A percentile compares a stretch with the other conserved stretches of the same genome.
phyloP scores from a whole-genome alignment of 352 stramenopile genomes.

The Blastocystis sp. region DNA sequence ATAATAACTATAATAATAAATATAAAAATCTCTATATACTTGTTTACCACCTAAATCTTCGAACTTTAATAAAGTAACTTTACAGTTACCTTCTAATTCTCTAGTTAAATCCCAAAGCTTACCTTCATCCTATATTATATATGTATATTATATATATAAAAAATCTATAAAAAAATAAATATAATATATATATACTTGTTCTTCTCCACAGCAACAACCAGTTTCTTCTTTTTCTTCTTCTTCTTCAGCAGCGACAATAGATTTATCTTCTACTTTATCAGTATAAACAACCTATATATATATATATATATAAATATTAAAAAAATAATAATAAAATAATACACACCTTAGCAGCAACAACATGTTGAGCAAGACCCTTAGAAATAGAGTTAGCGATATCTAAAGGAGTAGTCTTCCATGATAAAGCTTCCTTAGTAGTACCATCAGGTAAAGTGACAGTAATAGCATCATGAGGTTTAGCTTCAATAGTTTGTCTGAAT shows the following conservation, averaged over 20 bases:
- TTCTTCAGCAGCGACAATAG: slow-evolving; percentile 49
- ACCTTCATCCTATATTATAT: no score
- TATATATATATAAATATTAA: background rate
- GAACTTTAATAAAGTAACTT: slow-evolving; percentile 91
- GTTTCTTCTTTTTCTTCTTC: slow-evolving; percentile 51
- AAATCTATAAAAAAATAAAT: slow-evolving; percentile 11
- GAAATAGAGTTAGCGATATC: slow-evolving; percentile 79
- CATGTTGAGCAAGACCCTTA: slow-evolving; percentile 71
- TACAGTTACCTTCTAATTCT: slow-evolving; percentile 79
- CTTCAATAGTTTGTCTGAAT: slow-evolving; percentile 48
- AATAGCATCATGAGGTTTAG: slow-evolving; percentile 68
- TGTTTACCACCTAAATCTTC: slow-evolving; percentile 75
- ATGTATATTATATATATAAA: no score
- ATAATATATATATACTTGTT: slow-evolving; percentile 42
- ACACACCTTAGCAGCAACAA: slow-evolving; percentile 72
- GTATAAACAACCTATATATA: slow-evolving; percentile 45
- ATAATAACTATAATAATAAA: background rate
- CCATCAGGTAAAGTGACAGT: slow-evolving; percentile 87
- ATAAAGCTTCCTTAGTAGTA: slow-evolving; percentile 63
- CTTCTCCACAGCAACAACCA: slow-evolving; percentile 48
- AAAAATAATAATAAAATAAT: slow-evolving; percentile 6
- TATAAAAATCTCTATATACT: background rate
- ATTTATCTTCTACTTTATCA: slow-evolving; percentile 51
- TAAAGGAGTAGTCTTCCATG: slow-evolving; percentile 79
- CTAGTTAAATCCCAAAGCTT: slow-evolving; percentile 88